phyloP scores from a whole-genome alignment of 148 eudicot genomes.

The Amaranthus palmeri region DNA sequence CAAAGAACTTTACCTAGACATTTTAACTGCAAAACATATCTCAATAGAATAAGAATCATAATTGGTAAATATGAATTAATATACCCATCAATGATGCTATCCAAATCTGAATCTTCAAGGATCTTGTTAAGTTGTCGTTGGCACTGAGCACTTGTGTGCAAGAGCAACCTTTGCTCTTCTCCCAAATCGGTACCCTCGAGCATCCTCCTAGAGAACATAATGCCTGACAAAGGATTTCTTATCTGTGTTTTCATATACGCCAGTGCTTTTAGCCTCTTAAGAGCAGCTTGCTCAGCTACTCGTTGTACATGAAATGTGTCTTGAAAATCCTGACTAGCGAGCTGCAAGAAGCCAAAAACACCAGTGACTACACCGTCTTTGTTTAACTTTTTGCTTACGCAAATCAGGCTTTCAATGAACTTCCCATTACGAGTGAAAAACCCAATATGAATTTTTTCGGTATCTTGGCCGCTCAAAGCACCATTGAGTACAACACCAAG shows the following conservation, averaged over 20 bases:
- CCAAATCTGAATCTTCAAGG: conserved; percentile 84
- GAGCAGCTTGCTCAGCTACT: conserved; percentile 70
- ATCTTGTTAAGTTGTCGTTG: conserved; percentile 79
- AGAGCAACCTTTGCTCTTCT: conserved; percentile 54
- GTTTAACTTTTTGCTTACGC: conserved; percentile 65
- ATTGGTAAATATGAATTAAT: neutral
- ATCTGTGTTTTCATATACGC: conserved; percentile 75
- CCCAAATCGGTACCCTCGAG: conserved; percentile 61
- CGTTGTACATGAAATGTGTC: conserved; percentile 83
- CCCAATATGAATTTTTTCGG: conserved; percentile 70
- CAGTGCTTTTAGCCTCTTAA: conserved; percentile 58
- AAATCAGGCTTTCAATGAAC: conserved; percentile 67
- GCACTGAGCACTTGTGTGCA: conserved; percentile 63
- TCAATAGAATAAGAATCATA: neutral
- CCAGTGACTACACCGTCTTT: conserved; percentile 69
- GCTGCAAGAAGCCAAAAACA: conserved; percentile 84
- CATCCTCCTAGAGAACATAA: conserved; percentile 59
- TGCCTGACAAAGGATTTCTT: conserved; percentile 75
- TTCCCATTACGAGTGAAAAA: conserved; percentile 63
- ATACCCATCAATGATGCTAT: conserved; percentile 85
- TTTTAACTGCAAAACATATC: too few species aligned
- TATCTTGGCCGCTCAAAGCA: conserved; percentile 62
- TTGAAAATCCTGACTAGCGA: conserved; percentile 87
- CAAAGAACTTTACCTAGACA: too few species aligned
- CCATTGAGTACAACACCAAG: conserved; percentile 61